Evolutionary conservation across 139 green algal genomes (phyloP).

Genomic region (Picocystis salinarum): DNA sequence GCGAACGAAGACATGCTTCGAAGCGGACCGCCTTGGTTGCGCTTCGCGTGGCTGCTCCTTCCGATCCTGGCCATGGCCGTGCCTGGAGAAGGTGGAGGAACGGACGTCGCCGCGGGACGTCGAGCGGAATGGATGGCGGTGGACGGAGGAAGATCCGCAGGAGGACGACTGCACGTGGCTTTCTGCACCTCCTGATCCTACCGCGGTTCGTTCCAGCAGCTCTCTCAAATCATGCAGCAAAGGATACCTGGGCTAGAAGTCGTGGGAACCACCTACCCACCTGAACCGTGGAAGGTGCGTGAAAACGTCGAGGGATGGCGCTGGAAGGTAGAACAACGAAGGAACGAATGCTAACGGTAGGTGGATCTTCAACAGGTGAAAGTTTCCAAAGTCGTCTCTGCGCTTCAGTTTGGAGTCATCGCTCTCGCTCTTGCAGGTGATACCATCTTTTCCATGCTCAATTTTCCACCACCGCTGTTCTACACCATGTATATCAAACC

Average conservation of each 20-base stretch:
- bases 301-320: too few species aligned
- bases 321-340: too few species aligned
- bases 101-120: too few species aligned
- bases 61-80: too few species aligned
- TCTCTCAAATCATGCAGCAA: not conserved
- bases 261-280: constrained; percentile 6
- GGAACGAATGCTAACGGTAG: too few species aligned
- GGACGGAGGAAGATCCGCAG: not conserved
- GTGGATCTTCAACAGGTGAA: too few species aligned
- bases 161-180: constrained; percentile 8
- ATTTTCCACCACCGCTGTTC: not conserved
- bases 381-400: not conserved
- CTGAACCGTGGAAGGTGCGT: not conserved
- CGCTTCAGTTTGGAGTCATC: not conserved
- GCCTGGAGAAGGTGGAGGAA: too few species aligned
- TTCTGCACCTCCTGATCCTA: constrained; percentile 6
- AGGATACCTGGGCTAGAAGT: constrained; percentile 1
- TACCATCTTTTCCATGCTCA: not conserved
- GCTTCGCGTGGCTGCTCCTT: too few species aligned
- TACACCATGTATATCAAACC: not conserved
- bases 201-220: constrained; percentile 1
- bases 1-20: too few species aligned
- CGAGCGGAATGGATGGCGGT: too few species aligned
- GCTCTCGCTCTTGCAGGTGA: not conserved
- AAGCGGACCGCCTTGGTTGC: too few species aligned